These are phyloP conservation scores for Ziziphus jujuba DNA, from an alignment of 306 rosid genomes.

Conservation along the genomic window DNA sequence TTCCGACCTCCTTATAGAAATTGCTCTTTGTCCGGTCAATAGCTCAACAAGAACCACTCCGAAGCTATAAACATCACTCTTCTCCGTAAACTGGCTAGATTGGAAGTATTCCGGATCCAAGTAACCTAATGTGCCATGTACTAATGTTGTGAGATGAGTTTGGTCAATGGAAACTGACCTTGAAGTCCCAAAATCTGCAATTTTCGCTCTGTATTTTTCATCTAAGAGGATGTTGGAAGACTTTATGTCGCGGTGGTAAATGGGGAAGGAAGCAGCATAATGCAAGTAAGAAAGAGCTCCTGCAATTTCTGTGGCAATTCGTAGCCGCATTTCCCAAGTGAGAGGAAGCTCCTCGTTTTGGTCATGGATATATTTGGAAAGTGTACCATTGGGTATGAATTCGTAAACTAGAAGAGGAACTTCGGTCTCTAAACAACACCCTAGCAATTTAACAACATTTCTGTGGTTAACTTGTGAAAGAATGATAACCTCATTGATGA, in stretches of 20 bases:
- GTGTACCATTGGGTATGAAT: conserved; percentile 20
- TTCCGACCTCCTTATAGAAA: not conserved
- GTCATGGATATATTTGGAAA: not conserved
- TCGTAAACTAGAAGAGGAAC: conserved; percentile 19
- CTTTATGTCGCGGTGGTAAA: conserved; percentile 28
- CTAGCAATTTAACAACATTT: conserved; percentile 15
- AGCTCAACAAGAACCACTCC: conserved; percentile 19
- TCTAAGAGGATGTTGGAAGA: conserved; percentile 20
- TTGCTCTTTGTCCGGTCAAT: conserved; percentile 11
- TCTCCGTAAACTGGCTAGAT: conserved; percentile 15
- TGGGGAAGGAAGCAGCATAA: conserved; percentile 8
- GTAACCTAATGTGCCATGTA: conserved; percentile 18
- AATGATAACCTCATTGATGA: conserved; percentile 21
- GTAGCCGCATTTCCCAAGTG: conserved; percentile 11
- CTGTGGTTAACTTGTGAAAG: conserved; percentile 22
- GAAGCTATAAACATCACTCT: conserved; percentile 23
- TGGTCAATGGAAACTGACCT: not conserved
- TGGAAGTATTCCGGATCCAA: conserved; percentile 19
- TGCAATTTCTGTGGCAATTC: conserved; percentile 14
- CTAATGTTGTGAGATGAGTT: conserved; percentile 21
- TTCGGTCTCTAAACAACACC: conserved; percentile 21
- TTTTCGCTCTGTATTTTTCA: conserved; percentile 11
- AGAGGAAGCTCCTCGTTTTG: not conserved
- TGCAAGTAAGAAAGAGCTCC: conserved; percentile 25
- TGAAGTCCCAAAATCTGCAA: conserved; percentile 27